Percentiles rank a stretch among this genome's conserved stretches.
Evolutionary conservation across 2,329 filamentous ascomycete species (phyloP).

Genomic region (Cercospora sp.): DNA sequence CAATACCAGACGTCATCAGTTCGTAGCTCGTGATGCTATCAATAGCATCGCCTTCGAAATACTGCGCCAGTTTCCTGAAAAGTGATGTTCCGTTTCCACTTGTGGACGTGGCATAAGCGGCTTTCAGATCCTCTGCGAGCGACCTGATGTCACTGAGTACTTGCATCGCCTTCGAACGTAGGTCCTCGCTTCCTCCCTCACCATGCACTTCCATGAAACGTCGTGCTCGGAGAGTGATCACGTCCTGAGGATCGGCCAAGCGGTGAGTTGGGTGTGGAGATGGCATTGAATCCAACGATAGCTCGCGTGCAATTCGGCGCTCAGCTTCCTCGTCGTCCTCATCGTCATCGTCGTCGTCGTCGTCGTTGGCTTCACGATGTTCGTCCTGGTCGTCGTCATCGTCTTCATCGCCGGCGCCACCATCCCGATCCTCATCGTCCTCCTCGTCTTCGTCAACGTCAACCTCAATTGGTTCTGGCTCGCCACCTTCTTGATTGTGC

Average conservation of each 20-base stretch:
- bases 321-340: constrained; percentile 53
- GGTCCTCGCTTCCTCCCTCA: constrained; percentile 68
- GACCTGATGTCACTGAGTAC: constrained; percentile 73
- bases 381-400: constrained; percentile 31
- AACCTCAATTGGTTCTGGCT: constrained; percentile 29
- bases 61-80: constrained; percentile 74
- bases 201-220: constrained; percentile 84
- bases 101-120: constrained; percentile 59
- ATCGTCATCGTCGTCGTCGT: constrained; percentile 50
- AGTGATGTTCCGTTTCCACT: constrained; percentile 43
- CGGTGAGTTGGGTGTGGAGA: constrained; percentile 40
- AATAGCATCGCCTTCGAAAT: constrained; percentile 85
- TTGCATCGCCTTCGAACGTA: constrained; percentile 75
- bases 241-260: constrained; percentile 62
- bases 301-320: constrained; percentile 55
- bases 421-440: constrained; percentile 40
- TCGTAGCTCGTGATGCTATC: constrained; percentile 96
- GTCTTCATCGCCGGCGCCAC: constrained; percentile 29
- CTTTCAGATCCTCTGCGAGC: constrained; percentile 70
- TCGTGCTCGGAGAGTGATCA: constrained; percentile 75
- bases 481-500: constrained; percentile 52
- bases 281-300: constrained; percentile 54
- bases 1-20: constrained; percentile 84
- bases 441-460: constrained; percentile 30
- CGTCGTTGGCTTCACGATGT: constrained; percentile 27